Percentiles rank a stretch among this genome's conserved stretches.
These are phyloP conservation scores for Mortierella sp. DNA, from an alignment of 371 early-diverging fungal species.

Conservation along the genomic window DNA sequence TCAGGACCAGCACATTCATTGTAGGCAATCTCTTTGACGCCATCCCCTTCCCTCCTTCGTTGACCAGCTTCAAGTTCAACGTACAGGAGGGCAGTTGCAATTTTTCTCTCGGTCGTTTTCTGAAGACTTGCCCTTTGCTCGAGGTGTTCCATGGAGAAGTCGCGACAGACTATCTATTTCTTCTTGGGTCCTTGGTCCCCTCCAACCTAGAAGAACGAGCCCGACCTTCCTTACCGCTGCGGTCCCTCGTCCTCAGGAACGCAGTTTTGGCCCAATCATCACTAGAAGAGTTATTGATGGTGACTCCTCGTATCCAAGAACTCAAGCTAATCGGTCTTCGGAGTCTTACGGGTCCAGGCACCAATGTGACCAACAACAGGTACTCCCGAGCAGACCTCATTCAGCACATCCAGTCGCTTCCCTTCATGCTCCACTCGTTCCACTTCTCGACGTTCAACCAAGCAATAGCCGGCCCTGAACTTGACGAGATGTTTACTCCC, in stretches of 20 bases:
- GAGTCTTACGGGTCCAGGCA: neutral
- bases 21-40: neutral
- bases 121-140: neutral
- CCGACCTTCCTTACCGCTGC: neutral
- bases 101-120: neutral
- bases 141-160: neutral
- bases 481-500: neutral
- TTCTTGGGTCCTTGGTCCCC: neutral
- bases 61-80: neutral
- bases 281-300: neutral
- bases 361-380: neutral
- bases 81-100: neutral
- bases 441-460: neutral
- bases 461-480: neutral
- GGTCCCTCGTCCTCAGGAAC: neutral
- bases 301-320: neutral
- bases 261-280: neutral
- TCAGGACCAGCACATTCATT: neutral
- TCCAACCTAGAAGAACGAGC: neutral
- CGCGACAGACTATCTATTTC: neutral
- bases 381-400: neutral
- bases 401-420: neutral
- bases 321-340: neutral
- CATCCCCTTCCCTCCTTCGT: neutral
- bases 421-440: slow-evolving; percentile 1